These are phyloP conservation scores for Davidsoniella neocaledoniae DNA, from an alignment of 2,329 filamentous ascomycete species.

Conservation along the genomic window DNA sequence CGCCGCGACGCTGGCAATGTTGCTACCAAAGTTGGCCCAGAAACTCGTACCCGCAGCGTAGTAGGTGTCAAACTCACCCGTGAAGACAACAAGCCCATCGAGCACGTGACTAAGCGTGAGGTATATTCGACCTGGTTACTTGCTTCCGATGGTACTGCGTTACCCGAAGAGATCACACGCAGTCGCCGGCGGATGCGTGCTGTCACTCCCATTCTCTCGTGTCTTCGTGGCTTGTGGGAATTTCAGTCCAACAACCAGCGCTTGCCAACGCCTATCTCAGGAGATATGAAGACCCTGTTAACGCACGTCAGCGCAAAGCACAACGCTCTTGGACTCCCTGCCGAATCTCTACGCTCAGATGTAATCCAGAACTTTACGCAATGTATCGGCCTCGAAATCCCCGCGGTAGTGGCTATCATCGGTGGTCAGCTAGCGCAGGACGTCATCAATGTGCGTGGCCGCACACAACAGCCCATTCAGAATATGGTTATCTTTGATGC, in stretches of 20 bases:
- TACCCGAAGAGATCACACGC: conserved; percentile 48
- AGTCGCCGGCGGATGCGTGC: conserved; percentile 47
- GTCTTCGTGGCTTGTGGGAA: conserved; percentile 78
- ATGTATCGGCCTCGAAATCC: conserved; percentile 69
- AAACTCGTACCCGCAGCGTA: conserved; percentile 65
- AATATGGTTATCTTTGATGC: conserved; percentile 90
- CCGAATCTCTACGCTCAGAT: conserved; percentile 48
- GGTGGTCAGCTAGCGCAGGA: conserved; percentile 88
- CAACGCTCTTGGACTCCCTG: conserved; percentile 52
- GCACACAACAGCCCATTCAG: conserved; percentile 85
- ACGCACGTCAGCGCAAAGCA: conserved; percentile 63
- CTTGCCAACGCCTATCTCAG: conserved; percentile 20
- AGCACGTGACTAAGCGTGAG: conserved; percentile 84
- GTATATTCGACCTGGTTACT: conserved; percentile 75
- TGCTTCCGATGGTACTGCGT: conserved; percentile 55
- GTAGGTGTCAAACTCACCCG: conserved; percentile 54
- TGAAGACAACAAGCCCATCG: conserved; percentile 49
- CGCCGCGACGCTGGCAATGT: conserved; percentile 71
- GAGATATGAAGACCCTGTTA: conserved; percentile 50
- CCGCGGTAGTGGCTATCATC: conserved; percentile 74
- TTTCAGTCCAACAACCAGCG: conserved; percentile 44
- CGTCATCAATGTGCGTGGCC: conserved; percentile 87
- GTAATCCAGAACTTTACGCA: conserved; percentile 74
- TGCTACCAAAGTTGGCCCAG: conserved; percentile 38
- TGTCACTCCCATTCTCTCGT: conserved; percentile 73